phyloP scores from a whole-genome alignment of 345 rosid species.

The Combretum micranthum region DNA sequence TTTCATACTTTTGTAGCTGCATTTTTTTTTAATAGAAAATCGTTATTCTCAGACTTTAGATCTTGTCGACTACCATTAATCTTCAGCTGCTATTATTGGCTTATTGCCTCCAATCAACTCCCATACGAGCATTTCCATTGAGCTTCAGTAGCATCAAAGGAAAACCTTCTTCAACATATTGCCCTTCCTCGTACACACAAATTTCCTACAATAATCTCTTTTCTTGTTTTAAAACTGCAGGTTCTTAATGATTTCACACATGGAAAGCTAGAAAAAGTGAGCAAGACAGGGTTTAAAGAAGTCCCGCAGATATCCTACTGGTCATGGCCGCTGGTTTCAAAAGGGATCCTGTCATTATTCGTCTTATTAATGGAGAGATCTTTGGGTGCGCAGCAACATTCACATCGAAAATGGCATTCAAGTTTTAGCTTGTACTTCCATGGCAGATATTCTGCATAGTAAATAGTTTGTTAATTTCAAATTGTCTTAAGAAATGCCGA shows the following conservation, averaged over 20 bases:
- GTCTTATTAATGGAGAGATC: constrained; percentile 94
- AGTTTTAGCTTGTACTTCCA: neutral
- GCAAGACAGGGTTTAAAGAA: constrained; percentile 73
- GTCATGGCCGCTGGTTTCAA: constrained; percentile 98
- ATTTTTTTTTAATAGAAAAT: too few species aligned
- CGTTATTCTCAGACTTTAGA: too few species aligned
- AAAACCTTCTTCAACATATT: too few species aligned
- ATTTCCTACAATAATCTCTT: neutral
- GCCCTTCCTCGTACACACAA: too few species aligned
- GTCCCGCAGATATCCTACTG: constrained; percentile 80
- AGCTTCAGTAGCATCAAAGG: too few species aligned
- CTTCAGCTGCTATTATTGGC: too few species aligned
- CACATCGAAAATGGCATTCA: neutral
- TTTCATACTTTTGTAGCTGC: too few species aligned
- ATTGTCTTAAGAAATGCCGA: neutral
- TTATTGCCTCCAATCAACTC: too few species aligned
- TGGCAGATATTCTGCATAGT: too few species aligned
- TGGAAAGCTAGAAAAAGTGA: constrained; percentile 76
- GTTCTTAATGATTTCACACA: constrained; percentile 83
- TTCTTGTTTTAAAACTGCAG: constrained; percentile 24
- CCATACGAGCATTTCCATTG: too few species aligned
- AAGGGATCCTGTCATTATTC: constrained; percentile 90
- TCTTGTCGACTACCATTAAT: too few species aligned
- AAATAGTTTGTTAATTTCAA: neutral
- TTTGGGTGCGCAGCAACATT: constrained; percentile 50